Conservation (phyloP, 1,139 yeast genomes). For the Kazachstania sp. region DNA sequence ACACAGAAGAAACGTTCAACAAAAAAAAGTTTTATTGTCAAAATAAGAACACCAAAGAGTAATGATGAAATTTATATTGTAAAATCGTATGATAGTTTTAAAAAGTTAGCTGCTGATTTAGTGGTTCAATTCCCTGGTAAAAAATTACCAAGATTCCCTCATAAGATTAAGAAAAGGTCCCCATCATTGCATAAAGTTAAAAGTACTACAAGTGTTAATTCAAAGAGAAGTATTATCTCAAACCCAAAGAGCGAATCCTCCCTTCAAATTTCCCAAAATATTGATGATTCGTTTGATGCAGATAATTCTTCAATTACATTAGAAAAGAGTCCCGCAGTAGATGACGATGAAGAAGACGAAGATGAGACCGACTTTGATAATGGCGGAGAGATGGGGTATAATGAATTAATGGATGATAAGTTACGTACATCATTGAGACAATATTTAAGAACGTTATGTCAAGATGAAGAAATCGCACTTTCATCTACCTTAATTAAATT, state of each 20-base stretch:
- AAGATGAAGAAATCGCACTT: constrained; percentile 48
- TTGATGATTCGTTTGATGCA: constrained; percentile 8
- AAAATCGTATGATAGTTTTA: constrained; percentile 61
- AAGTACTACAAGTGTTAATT: background rate
- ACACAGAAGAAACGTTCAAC: background rate
- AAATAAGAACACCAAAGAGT: constrained; percentile 27
- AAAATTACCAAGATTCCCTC: constrained; percentile 56
- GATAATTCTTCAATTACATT: constrained; percentile 12
- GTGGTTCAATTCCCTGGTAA: constrained; percentile 61
- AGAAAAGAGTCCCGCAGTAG: constrained; percentile 8
- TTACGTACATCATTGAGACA: constrained; percentile 70
- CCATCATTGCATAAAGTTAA: constrained; percentile 13
- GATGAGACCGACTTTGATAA: constrained; percentile 20
- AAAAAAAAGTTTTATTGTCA: constrained; percentile 34
- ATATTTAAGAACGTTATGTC: constrained; percentile 47
- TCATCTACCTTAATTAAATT: constrained; percentile 47
- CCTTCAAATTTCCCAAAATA: background rate
- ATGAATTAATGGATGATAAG: constrained; percentile 49
- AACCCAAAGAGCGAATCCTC: constrained; percentile 9
- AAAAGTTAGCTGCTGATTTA: constrained; percentile 43
- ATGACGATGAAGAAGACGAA: constrained; percentile 11
- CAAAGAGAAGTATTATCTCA: constrained; percentile 1
- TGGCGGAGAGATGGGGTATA: constrained; percentile 7
- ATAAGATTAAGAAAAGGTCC: constrained; percentile 39
- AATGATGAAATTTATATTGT: constrained; percentile 43